Evolutionary conservation across 2,329 filamentous ascomycete species (phyloP), one percentile per base, ranked within the genome.

Genomic region (Cercospora sp.): DNA sequence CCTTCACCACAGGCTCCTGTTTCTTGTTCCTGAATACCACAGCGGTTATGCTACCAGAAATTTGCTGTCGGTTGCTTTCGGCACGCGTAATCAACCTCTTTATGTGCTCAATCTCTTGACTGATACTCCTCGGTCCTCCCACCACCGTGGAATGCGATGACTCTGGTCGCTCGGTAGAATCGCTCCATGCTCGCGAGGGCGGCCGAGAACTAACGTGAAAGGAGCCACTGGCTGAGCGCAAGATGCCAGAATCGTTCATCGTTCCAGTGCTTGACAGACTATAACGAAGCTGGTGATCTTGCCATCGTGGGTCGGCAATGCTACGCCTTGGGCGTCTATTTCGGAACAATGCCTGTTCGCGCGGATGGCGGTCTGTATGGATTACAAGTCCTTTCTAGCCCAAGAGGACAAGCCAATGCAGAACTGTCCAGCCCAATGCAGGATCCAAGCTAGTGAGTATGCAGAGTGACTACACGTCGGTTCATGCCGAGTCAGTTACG

Each of bases 71-170:
- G 33, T 67, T 68, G 57, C 69, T 68, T 57, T 72, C 64, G 9
- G 72, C 68, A 33, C 72, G 67, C 18, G 67, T 67, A 23, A 75
- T 64, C 23, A 75, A 67, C n/a, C 65, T 67, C 63, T 75, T 75
- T 67, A 75, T 75, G 31, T 75, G 73, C 12, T 75, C 74, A 18
- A 75, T 72, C 28, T 75, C 74, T 42, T 72, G 72, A 8, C 67
- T 66, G 5, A 75, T 65, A 8, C 68, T 67, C 8, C 67, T 66
- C 33, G 69, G 39, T 20, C 63, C 67, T 55, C 36, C 53, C 30
- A 59, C 8, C 8, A 28, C 31, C 8, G 30, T 58, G 23, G 62
- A 64, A 45, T 61, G 64, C 12, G 67, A 66, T 2, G 67, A 68
- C 4, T 58, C 67, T 5, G 67, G 67, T 10, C 67, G 59, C 33